Evolutionary conservation across 2,329 filamentous ascomycete genomes (phyloP), one percentile per base, ranked within the genome.

Genomic region (Ophiocordyceps sinensis): DNA sequence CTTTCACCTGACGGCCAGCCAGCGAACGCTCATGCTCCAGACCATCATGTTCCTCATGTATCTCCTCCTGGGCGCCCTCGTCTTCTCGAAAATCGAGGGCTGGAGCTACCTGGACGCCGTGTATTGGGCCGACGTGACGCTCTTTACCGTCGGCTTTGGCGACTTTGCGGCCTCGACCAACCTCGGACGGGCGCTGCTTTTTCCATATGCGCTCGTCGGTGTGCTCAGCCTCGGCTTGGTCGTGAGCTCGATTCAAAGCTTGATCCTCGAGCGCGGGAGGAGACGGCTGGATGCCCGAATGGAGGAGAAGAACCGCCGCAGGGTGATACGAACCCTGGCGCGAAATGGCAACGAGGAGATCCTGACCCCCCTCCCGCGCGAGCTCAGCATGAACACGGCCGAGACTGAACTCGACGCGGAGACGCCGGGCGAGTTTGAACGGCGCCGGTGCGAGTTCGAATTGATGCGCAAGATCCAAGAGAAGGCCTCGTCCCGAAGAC

Each of bases 11-110:
- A 88, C 82, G 0, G 75, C 79, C 41, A 82, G 81, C 45, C 88
- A 95, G 58, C 75, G 88, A 10, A 94, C 85, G 0, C 65, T 95
- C 19, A 94, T 95, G 68, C 63, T 94, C 26, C 88, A 95, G 60
- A 94, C 86, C 1, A 93, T 93, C 60, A 66, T 83, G 42, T 85
- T 93, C 54, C 79, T 94, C 40, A 62, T 85, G 38, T 94, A 91
- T 67, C 65, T 95, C 0, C 77, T 84, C 0, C 61, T 86, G 2
- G 88, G 88, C 1, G 85, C 81, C 0, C 73, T 79, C 0, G 63
- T 94, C 0, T 94, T 91, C 53, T 75, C 77, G 6, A 66, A 65
- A 2, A 70, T 91, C 3, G 81, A 94, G 45, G 70, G 62, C 4
- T 91, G 87, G 79, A 64, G 68, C 17, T 94, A 82, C 53, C 74